Conservation (phyloP, 345 rosid genomes). For the Trapa incisa region DNA sequence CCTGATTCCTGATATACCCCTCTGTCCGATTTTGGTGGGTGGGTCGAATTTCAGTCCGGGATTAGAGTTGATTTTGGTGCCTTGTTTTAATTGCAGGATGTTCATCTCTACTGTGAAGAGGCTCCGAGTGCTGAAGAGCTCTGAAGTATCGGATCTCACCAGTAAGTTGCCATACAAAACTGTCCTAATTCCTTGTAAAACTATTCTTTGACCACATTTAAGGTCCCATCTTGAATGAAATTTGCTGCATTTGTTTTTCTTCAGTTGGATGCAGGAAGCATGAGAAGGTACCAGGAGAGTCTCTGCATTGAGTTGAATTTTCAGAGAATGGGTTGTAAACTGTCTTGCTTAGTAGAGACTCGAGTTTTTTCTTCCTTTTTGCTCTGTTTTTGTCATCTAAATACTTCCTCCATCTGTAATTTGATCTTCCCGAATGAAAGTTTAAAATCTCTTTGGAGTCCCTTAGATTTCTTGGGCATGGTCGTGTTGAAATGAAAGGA, state of each 20-base stretch:
- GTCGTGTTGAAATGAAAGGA: neutral
- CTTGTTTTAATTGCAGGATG: slow-evolving; percentile 40
- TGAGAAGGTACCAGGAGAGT: neutral
- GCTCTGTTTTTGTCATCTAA: neutral
- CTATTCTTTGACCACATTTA: too few species aligned
- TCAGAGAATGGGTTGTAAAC: slow-evolving; percentile 4
- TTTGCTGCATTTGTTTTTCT: neutral
- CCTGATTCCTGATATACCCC: neutral
- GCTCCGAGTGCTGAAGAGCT: slow-evolving; percentile 78
- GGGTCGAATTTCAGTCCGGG: neutral
- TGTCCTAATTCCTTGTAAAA: neutral
- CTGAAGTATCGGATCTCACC: slow-evolving; percentile 41
- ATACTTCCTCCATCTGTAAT: neutral
- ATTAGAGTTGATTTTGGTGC: neutral
- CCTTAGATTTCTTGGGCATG: neutral
- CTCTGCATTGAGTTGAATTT: neutral
- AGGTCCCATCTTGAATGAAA: neutral
- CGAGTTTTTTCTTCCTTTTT: neutral
- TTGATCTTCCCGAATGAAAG: neutral
- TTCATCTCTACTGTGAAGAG: slow-evolving; percentile 81
- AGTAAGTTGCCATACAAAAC: slow-evolving; percentile 21
- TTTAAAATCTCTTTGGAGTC: neutral
- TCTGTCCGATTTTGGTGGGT: neutral
- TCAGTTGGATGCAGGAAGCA: slow-evolving; percentile 11
- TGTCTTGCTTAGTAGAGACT: neutral